Conservation (phyloP, 2,329 filamentous ascomycete genomes). For the Plectosphaerella plurivora region DNA sequence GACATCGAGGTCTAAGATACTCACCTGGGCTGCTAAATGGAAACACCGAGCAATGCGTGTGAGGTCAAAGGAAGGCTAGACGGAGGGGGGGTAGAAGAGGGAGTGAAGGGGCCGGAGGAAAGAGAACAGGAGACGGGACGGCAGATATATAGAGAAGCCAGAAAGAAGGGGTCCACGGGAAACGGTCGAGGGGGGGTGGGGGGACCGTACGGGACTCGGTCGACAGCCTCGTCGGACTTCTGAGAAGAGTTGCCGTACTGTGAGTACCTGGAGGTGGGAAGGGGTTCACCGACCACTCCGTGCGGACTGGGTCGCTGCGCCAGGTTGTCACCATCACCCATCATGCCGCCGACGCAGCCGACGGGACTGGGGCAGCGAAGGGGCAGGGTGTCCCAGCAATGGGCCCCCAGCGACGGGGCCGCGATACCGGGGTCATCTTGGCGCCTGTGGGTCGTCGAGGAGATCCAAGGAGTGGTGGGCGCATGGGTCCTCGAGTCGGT, state of each 20-base stretch:
- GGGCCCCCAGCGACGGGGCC: no score
- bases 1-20: neutral
- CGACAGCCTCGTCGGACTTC: neutral
- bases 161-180: neutral
- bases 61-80: neutral
- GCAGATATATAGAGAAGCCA: neutral
- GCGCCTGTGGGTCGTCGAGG: no score
- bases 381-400: no score
- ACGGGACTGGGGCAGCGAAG: no score
- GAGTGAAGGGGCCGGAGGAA: neutral
- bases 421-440: no score
- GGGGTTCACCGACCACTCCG: neutral
- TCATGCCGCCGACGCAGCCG: no score
- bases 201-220: neutral
- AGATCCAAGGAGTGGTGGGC: no score
- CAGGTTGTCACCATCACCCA: no score
- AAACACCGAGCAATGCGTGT: neutral
- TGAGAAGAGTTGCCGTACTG: neutral
- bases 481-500: no score
- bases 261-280: neutral
- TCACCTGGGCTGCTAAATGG: neutral
- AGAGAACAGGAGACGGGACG: neutral
- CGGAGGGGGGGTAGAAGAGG: neutral
- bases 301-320: no score
- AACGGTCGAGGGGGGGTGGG: neutral